Base-by-base conservation (phyloP, 2,329 filamentous ascomycete genomes). In the Fusarium paranaense region DNA sequence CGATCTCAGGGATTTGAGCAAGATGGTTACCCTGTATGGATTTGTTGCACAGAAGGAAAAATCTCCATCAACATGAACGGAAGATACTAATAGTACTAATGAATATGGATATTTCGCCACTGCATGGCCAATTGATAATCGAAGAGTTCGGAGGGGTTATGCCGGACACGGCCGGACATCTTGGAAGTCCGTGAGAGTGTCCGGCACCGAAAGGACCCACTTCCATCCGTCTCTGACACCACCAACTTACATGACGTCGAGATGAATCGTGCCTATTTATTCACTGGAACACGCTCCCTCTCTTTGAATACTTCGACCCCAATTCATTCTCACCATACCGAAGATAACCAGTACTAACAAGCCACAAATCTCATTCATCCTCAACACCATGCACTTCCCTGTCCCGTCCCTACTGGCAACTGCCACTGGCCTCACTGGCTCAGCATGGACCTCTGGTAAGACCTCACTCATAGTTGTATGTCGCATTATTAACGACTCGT, bases 361-460 rank as follows among this genome's bases (percentile, higher is more conserved):
- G 18, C 2, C 9, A 8, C 4, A 6, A 45, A 2, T 27, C 20
- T 38, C 16, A 52, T 33, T 2, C n/a, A 16, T 1, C 20, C 14
- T n/a, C 20, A 11, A 40, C 63, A 67, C 33, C 3, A 72, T 80
- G 66, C 71, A 76, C n/a, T 47, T 78, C 27, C 70, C 81, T 2
- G 75, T 76, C 14, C 80, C 80, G 2, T 75, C 81, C 8, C 77
- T 83, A 18, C 27, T 83, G 50, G 82, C 82, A 27, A 79, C 81
- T 30, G 80, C 83, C 30, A 82, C 80, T n/a, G 83, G 83, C 67
- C 78, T 85, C 27, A 64, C 82, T 33, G 81, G 82, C 40, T 83
- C 83, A 20, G 80, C 81, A 13, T 85, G 82, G 81, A 75, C 77
- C 47, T 81, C 83, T 13, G 83, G 83, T 83, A 74, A 68, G 67